These are phyloP conservation scores for Magnusiomyces magnusii DNA, from an alignment of 1,139 yeast species.

Conservation along the genomic window DNA sequence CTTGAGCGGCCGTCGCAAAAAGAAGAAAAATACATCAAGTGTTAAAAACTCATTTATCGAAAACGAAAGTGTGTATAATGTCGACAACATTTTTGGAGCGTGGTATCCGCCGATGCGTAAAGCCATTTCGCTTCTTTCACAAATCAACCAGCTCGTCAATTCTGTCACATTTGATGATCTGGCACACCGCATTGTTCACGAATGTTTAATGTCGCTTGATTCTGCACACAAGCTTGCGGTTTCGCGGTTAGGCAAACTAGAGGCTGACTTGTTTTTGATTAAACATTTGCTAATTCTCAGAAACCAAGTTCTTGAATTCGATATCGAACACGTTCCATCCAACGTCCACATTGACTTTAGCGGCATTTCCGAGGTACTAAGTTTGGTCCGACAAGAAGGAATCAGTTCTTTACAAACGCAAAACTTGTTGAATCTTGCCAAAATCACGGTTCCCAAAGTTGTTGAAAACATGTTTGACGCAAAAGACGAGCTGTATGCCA, in stretches of 20 bases:
- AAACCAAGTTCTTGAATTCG: slow-evolving; percentile 68
- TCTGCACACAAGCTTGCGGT: slow-evolving; percentile 43
- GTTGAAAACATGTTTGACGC: slow-evolving; percentile 84
- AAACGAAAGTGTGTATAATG: slow-evolving; percentile 19
- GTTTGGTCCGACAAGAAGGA: slow-evolving; percentile 35
- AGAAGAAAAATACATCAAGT: slow-evolving; percentile 8
- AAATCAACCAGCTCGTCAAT: slow-evolving; percentile 71
- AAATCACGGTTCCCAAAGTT: slow-evolving; percentile 73
- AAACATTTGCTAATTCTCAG: slow-evolving; percentile 65
- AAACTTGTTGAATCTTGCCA: slow-evolving; percentile 52
- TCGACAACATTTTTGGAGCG: slow-evolving; percentile 38
- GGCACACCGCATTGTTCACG: slow-evolving; percentile 81
- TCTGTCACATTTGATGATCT: slow-evolving; percentile 75
- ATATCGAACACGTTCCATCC: slow-evolving; percentile 63
- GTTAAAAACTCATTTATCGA: slow-evolving; percentile 7
- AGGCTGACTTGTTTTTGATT: slow-evolving; percentile 59
- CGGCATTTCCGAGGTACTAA: slow-evolving; percentile 50
- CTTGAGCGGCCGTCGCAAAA: slow-evolving; percentile 42
- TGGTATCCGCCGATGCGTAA: slow-evolving; percentile 70
- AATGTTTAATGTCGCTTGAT: slow-evolving; percentile 55
- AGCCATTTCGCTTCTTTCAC: slow-evolving; percentile 64
- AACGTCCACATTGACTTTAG: slow-evolving; percentile 77
- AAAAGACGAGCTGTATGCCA: slow-evolving; percentile 64
- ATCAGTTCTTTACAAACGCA: slow-evolving; percentile 25
- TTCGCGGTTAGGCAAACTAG: slow-evolving; percentile 41